Evolutionary conservation across 139 green algal species (phyloP), one percentile per base, ranked within the genome.

Genomic region (Astrephomene gubernaculifera): DNA sequence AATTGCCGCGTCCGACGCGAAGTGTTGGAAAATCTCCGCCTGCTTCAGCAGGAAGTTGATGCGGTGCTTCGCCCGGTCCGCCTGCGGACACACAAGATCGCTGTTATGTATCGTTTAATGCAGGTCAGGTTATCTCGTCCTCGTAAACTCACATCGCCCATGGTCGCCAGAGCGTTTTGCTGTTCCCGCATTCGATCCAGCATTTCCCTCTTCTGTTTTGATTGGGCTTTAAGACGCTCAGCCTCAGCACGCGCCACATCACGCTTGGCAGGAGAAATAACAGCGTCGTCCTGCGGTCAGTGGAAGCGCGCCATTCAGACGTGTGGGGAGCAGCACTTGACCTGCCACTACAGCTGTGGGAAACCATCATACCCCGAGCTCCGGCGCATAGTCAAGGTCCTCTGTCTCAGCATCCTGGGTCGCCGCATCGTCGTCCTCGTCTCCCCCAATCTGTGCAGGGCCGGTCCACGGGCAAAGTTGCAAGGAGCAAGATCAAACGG

Each of bases 1-100:
- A 43, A 90, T 71, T 10, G 81, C 63, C 1, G 75, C 44, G 53
- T 86, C 74, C 27, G 91, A 92, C 6, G 94, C 95, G 90, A 99
- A 99, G 79, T 99, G 97, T 92, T 98, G 95, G 81, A 99, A 99
- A 24, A 99, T 95, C 90, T 99, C 97, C 1, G 98, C 97, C 82
- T 99, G 97, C 61, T 96, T 93, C 41, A 99, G 91, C 81, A 99
- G 85, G 84, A 98, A 99, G 43, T 98, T 90, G 27, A 99, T 87
- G 8, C 97, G 93, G 82, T 93, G 93, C 67, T 91, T 87, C 12
- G 91, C 92, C 17, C 93, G 92, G n/a, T 94, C 89, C 1, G 88
- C 93, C 95, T 98, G 92, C 90, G n/a, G 69, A 6, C 41, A 64
- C 54, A 60, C n/a, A 41, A 68, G 38, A 73, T 75, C 31, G 10